Evolutionary conservation across 106 monocot genomes (phyloP).

Genomic region (Allium cepa): DNA sequence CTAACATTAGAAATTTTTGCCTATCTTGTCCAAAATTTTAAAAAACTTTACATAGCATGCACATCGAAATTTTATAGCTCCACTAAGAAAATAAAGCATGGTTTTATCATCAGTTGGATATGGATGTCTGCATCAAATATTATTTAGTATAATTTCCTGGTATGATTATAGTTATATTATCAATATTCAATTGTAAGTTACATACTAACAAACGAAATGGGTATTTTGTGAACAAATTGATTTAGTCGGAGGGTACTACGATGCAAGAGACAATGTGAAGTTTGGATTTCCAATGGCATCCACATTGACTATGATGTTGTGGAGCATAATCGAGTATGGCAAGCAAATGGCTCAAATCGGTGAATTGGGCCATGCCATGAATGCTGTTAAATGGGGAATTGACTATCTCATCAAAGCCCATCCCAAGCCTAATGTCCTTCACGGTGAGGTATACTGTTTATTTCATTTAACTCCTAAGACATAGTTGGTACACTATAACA

Average conservation of each 20-base stretch:
- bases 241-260: conserved; percentile 73
- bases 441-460: conserved; percentile 47
- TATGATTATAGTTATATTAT: neutral
- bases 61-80: too few relatives aligned
- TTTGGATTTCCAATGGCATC: conserved; percentile 79
- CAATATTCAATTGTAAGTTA: neutral
- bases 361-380: conserved; percentile 86
- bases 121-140: too few relatives aligned
- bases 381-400: conserved; percentile 92
- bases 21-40: neutral
- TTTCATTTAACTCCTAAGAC: too few relatives aligned
- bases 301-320: conserved; percentile 66
- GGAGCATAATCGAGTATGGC: conserved; percentile 82
- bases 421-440: conserved; percentile 81
- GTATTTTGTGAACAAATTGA: conserved; percentile 28
- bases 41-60: too few relatives aligned
- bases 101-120: too few relatives aligned
- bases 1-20: neutral
- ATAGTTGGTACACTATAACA: too few relatives aligned
- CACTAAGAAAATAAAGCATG: too few relatives aligned
- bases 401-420: conserved; percentile 95
- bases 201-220: neutral
- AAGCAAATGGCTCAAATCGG: conserved; percentile 72
- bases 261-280: conserved; percentile 78
- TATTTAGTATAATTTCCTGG: too few relatives aligned